phyloP scores from a whole-genome alignment of 495 filamentous ascomycete genomes.

The Pseudomonodictys pantanalensis region DNA sequence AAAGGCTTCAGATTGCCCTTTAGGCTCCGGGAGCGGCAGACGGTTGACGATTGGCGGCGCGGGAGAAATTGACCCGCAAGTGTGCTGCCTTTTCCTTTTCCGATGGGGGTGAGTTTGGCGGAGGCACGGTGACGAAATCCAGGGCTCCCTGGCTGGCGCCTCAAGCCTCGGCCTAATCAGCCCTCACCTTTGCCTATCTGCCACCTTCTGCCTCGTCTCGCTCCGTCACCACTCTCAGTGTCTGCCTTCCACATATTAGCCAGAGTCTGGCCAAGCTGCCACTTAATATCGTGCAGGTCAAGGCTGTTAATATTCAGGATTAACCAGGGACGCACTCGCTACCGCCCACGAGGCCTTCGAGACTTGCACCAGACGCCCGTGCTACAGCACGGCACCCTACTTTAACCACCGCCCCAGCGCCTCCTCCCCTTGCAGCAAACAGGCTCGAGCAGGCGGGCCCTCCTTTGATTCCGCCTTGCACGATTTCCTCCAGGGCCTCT shows the following conservation, averaged over 20 bases:
- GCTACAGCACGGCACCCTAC: too few species aligned
- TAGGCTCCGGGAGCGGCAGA: too few species aligned
- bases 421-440: not conserved
- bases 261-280: too few species aligned
- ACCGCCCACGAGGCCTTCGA: too few species aligned
- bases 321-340: too few species aligned
- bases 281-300: not conserved
- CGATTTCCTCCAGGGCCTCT: not conserved
- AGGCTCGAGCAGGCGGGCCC: not conserved
- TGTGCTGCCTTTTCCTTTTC: too few species aligned
- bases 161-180: not conserved
- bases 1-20: too few species aligned
- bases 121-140: conserved; percentile 10
- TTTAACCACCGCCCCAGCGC: not conserved
- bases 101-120: not conserved
- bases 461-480: not conserved
- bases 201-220: not conserved
- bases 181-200: conserved; percentile 12
- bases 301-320: too few species aligned
- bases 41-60: too few species aligned
- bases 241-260: too few species aligned
- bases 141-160: not conserved
- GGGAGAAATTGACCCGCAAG: too few species aligned
- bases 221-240: not conserved
- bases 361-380: too few species aligned